These are phyloP conservation scores for Actinomucor elegans DNA, from an alignment of 371 early-diverging fungal species.

Conservation along the genomic window DNA sequence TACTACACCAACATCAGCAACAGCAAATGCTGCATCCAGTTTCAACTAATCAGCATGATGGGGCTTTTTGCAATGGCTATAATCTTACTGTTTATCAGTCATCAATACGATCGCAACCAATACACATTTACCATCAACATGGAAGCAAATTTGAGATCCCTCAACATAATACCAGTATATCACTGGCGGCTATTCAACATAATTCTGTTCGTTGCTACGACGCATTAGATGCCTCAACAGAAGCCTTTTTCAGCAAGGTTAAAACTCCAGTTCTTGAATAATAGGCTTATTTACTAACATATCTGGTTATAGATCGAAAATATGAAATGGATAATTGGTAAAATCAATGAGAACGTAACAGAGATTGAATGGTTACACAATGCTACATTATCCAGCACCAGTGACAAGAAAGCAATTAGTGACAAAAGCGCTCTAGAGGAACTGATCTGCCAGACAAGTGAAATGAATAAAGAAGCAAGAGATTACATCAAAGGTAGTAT, in stretches of 20 bases:
- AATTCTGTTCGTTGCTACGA: no score
- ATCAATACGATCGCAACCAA: no score
- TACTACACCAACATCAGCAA: no score
- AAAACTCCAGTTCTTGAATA: not conserved
- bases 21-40: no score
- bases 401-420: slow-evolving; percentile 22
- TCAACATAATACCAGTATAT: no score
- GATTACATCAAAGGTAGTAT: slow-evolving; percentile 28
- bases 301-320: slow-evolving; percentile 41
- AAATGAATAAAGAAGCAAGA: slow-evolving; percentile 27
- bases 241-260: not conserved
- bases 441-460: slow-evolving; percentile 23
- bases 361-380: slow-evolving; percentile 29
- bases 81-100: no score
- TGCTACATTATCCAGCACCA: slow-evolving; percentile 28
- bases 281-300: not conserved
- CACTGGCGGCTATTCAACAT: no score
- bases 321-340: slow-evolving; percentile 40
- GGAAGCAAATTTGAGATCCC: no score
- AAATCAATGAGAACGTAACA: slow-evolving; percentile 53
- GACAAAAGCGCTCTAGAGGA: slow-evolving; percentile 19
- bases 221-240: not conserved
- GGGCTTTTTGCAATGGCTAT: no score
- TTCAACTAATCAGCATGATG: no score
- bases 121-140: no score